phyloP scores from a whole-genome alignment of 1,139 yeast species.

The Hansenula sp. region DNA sequence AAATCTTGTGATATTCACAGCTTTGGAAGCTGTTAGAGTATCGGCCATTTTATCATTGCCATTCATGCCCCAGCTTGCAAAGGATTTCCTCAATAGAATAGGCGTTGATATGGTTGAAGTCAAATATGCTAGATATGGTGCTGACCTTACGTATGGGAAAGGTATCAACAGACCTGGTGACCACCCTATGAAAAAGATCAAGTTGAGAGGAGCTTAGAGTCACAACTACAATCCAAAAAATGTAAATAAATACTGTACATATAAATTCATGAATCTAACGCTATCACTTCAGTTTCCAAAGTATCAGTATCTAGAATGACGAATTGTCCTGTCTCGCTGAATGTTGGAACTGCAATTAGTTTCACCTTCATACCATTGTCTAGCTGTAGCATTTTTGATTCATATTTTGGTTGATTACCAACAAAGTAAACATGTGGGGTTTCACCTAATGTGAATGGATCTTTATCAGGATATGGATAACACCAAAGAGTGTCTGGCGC shows the following conservation, averaged over 20 bases:
- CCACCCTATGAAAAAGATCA: constrained; percentile 32
- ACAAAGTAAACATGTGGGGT: constrained; percentile 85
- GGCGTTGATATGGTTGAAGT: constrained; percentile 42
- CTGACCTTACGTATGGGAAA: constrained; percentile 45
- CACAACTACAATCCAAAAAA: background rate
- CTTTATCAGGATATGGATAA: constrained; percentile 75
- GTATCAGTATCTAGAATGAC: constrained; percentile 63
- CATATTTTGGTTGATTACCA: constrained; percentile 74
- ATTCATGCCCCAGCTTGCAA: constrained; percentile 64
- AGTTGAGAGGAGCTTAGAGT: constrained; percentile 5
- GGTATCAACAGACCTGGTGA: constrained; percentile 39
- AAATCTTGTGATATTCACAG: constrained; percentile 54
- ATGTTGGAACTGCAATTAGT: constrained; percentile 69
- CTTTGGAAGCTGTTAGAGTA: constrained; percentile 71
- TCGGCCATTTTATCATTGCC: constrained; percentile 66
- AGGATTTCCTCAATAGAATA: constrained; percentile 58
- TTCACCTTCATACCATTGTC: constrained; percentile 35
- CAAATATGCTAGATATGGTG: constrained; percentile 37
- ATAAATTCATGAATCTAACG: constrained; percentile 21
- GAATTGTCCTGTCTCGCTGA: constrained; percentile 59
- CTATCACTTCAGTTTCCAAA: constrained; percentile 46
- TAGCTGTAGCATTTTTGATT: constrained; percentile 31
- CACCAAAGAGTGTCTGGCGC: constrained; percentile 95
- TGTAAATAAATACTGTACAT: background rate
- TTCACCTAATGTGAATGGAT: constrained; percentile 74